Evolutionary conservation across 148 eudicot species (phyloP).

Genomic region (Chenopodium album): DNA sequence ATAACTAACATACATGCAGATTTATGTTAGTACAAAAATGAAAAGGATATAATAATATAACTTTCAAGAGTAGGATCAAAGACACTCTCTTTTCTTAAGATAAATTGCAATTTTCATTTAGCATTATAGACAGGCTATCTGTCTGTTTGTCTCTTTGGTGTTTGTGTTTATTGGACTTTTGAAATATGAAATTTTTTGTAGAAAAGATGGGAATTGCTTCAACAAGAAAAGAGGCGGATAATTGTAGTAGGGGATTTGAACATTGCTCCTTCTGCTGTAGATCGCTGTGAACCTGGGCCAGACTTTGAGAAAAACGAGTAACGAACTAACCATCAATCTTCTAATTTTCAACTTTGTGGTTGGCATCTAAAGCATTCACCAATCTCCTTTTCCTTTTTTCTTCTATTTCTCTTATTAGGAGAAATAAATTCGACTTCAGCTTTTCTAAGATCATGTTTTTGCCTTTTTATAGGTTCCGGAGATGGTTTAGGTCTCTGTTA

Average conservation of each 20-base stretch:
- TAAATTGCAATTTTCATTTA: too few relatives aligned
- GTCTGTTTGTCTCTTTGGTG: background rate
- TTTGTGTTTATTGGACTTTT: constrained; percentile 17
- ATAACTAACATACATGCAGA: too few relatives aligned
- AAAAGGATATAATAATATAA: too few relatives aligned
- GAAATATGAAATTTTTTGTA: constrained; percentile 39
- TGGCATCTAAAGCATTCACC: background rate
- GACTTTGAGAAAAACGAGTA: constrained; percentile 91
- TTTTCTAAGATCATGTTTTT: background rate
- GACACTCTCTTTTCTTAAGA: too few relatives aligned
- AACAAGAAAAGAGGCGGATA: constrained; percentile 64
- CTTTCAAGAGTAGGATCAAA: too few relatives aligned
- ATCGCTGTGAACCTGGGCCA: constrained; percentile 89
- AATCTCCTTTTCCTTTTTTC: background rate
- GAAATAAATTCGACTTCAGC: too few relatives aligned
- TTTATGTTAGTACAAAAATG: too few relatives aligned
- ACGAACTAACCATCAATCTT: constrained; percentile 27
- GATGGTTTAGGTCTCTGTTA: constrained; percentile 80
- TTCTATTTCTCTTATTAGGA: background rate
- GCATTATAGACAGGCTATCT: too few relatives aligned
- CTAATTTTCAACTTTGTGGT: constrained; percentile 5
- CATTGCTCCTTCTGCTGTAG: constrained; percentile 84
- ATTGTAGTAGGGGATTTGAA: constrained; percentile 90
- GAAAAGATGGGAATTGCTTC: constrained; percentile 92
- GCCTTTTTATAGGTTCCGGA: constrained; percentile 63